Base-by-base conservation (phyloP, 202 grass and related monocot species). In the Panicum hallii region DNA sequence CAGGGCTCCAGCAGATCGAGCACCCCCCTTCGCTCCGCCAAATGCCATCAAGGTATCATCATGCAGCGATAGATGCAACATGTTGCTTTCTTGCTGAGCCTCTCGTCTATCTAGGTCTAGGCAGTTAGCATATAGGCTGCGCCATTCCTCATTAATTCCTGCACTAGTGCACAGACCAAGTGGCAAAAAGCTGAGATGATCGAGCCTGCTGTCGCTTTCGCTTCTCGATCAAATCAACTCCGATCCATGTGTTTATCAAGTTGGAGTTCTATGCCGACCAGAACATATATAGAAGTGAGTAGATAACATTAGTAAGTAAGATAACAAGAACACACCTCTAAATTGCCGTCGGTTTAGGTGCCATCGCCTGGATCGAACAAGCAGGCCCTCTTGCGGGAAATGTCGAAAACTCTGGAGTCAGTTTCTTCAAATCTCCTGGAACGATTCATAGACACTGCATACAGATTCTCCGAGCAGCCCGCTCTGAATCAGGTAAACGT, bases 391-490 rank as follows among this genome's bases (percentile, higher is more conserved):
- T 7, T 79, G 16, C 15, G 54, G 66, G 32, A 53, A 30, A 44
- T 79, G 34, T 62, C 56, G 3, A 79, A 41, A 64, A 15, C 56
- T 73, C 22, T 86, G 0, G 45, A 79, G 58, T 72, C 67, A 5
- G 11, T 73, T 30, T 22, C 75, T 64, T 79, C 76, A 45, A 63
- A 63, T 64, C 44, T 86, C 15, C 4, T 79, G 11, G 42, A 72
- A 26, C 28, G 53, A 45, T 72, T 79, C 5, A 16, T 85, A 11
- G 75, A 86, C 11, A 34, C 55, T 3, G 23, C 75, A 44, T 86
- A 86, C 76, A 79, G 12, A 10, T 86, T 86, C 63, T 86, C 75
- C 6, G 76, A 86, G 46, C 30, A 86, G 23, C 75, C 55, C 64
- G 55, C 3, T 16, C 32, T 86, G n/a, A 86, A 79, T 32, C 56